Base-by-base conservation (phyloP, 2,329 filamentous ascomycete species). In the Cordyceps sp. region DNA sequence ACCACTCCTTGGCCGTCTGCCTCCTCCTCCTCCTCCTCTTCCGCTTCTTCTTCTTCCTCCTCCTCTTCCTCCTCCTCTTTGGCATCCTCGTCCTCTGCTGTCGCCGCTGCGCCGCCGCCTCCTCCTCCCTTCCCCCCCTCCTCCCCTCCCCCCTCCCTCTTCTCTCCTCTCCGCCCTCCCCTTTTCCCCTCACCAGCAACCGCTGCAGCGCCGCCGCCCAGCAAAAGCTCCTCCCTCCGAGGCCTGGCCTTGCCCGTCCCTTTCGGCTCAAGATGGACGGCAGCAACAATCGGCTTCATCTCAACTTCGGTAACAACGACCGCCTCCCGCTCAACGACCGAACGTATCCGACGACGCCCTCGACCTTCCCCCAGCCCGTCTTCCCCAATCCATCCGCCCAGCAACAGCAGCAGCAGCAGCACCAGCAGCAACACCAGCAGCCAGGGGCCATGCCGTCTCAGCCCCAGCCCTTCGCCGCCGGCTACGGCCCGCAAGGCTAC, bases 311-410 rank as follows among this genome's bases (percentile, higher is more conserved):
- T 49, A 76, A 69, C 55, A 74, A 72, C 54, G 70, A 76, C 45
- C 72, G 73, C 46, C 67, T 73, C 38, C 57, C 70, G 34, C 47
- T 55, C 46, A 67, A 64, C 53, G 78, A 78, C 53, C 68, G 78
- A 51, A 64, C 73, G 42, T 85, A 82, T 64, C 81, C 79, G 44
- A 85, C 88, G 33, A 94, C 88, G 9, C 88, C 88, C 32, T 94
- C 88, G 42, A 93, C 86, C 36, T 96, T 96, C 50, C 88, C 88
- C 10, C 88, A 96, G 59, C 86, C 86, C 37, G 80, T 93, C 52
- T 72, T 69, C 42, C 60, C 64, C 36, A 46, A 49, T 32, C 23
- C 34, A 18, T 23, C 35, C 22, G 36, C 33, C 27, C 37, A 44
- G 25, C 49, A 36, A 21, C 58, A 59, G 42, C 29, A 22, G 30